Percentiles rank a stretch among this genome's conserved stretches.
Evolutionary conservation across 1,284 basidiomycete species (phyloP).

Genomic region (Ceratobasidium sp.): DNA sequence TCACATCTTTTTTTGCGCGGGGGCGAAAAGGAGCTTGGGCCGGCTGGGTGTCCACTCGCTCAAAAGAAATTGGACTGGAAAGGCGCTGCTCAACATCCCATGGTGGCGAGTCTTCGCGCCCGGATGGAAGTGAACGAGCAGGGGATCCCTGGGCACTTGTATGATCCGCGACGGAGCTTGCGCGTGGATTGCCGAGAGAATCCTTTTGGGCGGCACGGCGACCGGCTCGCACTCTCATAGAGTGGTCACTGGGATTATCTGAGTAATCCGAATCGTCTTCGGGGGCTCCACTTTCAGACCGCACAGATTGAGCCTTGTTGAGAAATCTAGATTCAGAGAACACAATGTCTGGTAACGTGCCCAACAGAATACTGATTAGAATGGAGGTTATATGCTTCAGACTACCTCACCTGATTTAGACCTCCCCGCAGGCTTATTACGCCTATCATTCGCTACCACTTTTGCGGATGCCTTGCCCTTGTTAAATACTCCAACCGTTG

Average conservation of each 20-base stretch:
- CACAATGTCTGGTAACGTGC: slow-evolving; percentile 38
- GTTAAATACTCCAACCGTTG: slow-evolving; percentile 66
- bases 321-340: slow-evolving; percentile 65
- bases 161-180: neutral
- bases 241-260: slow-evolving; percentile 12
- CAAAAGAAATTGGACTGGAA: neutral
- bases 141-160: neutral
- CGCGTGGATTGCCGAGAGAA: neutral
- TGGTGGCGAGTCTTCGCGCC: slow-evolving; percentile 9
- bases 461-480: slow-evolving; percentile 71
- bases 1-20: neutral
- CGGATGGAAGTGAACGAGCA: neutral
- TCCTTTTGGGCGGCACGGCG: neutral
- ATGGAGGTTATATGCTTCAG: neutral
- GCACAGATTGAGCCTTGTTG: slow-evolving; percentile 44
- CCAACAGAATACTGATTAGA: neutral
- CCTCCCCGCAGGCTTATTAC: slow-evolving; percentile 39
- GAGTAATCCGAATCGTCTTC: slow-evolving; percentile 17
- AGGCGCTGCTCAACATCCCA: slow-evolving; percentile 12
- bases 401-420: slow-evolving; percentile 41
- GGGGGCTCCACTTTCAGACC: neutral
- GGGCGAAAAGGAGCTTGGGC: neutral
- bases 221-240: neutral
- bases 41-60: neutral
- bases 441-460: slow-evolving; percentile 43